These are phyloP conservation scores for Trichoderma simmonsii DNA, from an alignment of 2,329 filamentous ascomycete species.

Conservation along the genomic window DNA sequence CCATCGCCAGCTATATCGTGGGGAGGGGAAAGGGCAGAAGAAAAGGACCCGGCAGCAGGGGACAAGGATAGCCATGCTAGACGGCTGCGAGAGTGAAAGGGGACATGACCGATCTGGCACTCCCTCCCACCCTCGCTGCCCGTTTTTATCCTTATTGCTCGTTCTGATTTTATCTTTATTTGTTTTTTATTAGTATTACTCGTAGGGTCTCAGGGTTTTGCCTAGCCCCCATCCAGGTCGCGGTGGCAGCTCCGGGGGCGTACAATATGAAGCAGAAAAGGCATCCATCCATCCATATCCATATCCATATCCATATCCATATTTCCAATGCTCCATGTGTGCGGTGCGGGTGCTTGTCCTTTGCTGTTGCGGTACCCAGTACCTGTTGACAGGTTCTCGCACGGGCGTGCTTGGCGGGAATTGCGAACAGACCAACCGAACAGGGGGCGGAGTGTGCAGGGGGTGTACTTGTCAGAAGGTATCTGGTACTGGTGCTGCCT, in stretches of 20 bases:
- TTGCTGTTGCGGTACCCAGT: not conserved
- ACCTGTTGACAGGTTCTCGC: not conserved
- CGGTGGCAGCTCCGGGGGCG: not conserved
- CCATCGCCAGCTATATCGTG: slow-evolving; percentile 1
- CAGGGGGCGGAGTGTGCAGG: not conserved
- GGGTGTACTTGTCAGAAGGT: not conserved
- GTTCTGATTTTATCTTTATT: not conserved
- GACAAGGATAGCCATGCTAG: not conserved
- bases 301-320: not conserved
- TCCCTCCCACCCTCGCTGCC: not conserved
- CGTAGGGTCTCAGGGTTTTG: not conserved
- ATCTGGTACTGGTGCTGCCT: not conserved
- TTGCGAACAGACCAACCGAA: not conserved
- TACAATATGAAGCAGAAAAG: not conserved
- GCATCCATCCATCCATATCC: not conserved
- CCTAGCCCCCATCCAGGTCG: not conserved
- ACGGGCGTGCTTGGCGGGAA: slow-evolving; percentile 1
- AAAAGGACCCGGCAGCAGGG: not conserved
- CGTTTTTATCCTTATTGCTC: not conserved
- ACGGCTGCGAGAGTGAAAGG: not conserved
- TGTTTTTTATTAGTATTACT: not conserved
- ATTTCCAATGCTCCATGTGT: not conserved
- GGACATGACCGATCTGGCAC: slow-evolving; percentile 8
- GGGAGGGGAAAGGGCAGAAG: not conserved
- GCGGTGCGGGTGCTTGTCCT: not conserved